Percentiles rank a stretch among this genome's conserved stretches.
Evolutionary conservation across 1,284 basidiomycete species (phyloP).

Genomic region (Pseudozyma tsukubaensis): DNA sequence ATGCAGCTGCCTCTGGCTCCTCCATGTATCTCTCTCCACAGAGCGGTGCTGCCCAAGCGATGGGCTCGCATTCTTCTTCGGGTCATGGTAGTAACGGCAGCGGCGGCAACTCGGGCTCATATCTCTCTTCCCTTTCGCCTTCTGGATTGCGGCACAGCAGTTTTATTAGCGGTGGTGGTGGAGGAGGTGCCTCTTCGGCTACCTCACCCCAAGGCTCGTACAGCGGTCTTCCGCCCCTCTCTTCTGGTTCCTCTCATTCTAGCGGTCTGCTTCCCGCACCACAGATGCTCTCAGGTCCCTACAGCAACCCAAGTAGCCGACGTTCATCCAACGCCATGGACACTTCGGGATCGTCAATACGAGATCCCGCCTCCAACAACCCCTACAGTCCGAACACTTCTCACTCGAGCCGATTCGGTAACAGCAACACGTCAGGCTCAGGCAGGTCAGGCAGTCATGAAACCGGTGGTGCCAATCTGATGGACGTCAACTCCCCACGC

Average conservation of each 20-base stretch:
- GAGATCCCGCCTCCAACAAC: slow-evolving; percentile 20
- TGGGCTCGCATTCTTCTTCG: slow-evolving; percentile 22
- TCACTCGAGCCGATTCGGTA: slow-evolving; percentile 30
- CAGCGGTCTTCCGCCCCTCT: slow-evolving; percentile 36
- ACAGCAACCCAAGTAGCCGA: slow-evolving; percentile 41
- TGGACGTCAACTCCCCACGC: slow-evolving; percentile 40
- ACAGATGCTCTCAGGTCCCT: slow-evolving; percentile 38
- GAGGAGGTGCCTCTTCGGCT: slow-evolving; percentile 4
- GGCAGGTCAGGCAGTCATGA: slow-evolving; percentile 23
- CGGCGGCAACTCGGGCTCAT: slow-evolving; percentile 5
- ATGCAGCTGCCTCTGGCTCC: slow-evolving; percentile 12
- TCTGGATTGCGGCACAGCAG: slow-evolving; percentile 45
- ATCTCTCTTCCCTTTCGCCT: slow-evolving; percentile 34
- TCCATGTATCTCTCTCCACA: slow-evolving; percentile 50
- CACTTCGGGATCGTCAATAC: slow-evolving; percentile 43
- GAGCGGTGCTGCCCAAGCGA: slow-evolving; percentile 14
- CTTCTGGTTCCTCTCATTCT: slow-evolving; percentile 27
- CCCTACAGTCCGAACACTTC: slow-evolving; percentile 46
- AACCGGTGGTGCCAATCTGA: slow-evolving; percentile 16
- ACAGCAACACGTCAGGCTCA: slow-evolving; percentile 11
- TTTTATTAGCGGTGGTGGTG: slow-evolving; percentile 31
- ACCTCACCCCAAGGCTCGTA: slow-evolving; percentile 32
- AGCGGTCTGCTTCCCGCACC: slow-evolving; percentile 35
- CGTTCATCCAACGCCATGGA: slow-evolving; percentile 53
- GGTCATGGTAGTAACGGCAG: slow-evolving; percentile 31